Conservation (phyloP, 2,329 filamentous ascomycete species). For the Didymellaceae sp. region DNA sequence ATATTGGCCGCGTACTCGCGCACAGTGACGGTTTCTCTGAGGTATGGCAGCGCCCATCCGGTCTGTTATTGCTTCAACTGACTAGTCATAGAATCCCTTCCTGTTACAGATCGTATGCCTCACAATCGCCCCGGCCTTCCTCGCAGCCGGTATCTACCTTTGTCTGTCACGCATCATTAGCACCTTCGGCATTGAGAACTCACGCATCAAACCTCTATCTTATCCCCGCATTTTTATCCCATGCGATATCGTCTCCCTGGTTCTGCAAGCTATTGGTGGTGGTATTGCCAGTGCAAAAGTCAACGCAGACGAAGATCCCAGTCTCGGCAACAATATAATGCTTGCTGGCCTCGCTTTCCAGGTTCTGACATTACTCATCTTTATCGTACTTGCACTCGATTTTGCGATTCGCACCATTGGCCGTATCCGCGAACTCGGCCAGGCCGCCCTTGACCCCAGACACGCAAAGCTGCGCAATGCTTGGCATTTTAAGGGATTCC, state of each 20-base stretch:
- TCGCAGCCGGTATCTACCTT: constrained; percentile 70
- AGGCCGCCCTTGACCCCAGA: constrained; percentile 33
- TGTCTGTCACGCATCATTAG: constrained; percentile 58
- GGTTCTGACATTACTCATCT: constrained; percentile 53
- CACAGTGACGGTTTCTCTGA: constrained; percentile 63
- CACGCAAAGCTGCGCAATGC: constrained; percentile 41
- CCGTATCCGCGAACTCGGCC: constrained; percentile 29
- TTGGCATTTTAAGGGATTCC: constrained; percentile 60
- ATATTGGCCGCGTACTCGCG: constrained; percentile 65
- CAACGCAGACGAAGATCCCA: constrained; percentile 39
- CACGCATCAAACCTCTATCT: constrained; percentile 52
- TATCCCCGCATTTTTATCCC: constrained; percentile 61
- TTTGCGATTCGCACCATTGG: constrained; percentile 44
- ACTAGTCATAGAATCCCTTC: constrained; percentile 58
- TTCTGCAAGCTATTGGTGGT: constrained; percentile 54
- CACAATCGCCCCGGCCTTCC: constrained; percentile 61
- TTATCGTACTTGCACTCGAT: constrained; percentile 51
- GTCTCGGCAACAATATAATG: constrained; percentile 53
- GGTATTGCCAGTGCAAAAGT: constrained; percentile 49
- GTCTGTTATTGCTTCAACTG: not conserved
- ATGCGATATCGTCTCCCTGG: constrained; percentile 55
- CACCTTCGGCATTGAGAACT: constrained; percentile 50
- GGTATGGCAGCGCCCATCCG: constrained; percentile 30
- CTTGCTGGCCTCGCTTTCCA: constrained; percentile 55
- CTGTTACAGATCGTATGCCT: constrained; percentile 72